Evolutionary conservation across 306 rosid genomes (phyloP), one percentile per base, ranked within the genome.

Genomic region (Purshia tridentata): DNA sequence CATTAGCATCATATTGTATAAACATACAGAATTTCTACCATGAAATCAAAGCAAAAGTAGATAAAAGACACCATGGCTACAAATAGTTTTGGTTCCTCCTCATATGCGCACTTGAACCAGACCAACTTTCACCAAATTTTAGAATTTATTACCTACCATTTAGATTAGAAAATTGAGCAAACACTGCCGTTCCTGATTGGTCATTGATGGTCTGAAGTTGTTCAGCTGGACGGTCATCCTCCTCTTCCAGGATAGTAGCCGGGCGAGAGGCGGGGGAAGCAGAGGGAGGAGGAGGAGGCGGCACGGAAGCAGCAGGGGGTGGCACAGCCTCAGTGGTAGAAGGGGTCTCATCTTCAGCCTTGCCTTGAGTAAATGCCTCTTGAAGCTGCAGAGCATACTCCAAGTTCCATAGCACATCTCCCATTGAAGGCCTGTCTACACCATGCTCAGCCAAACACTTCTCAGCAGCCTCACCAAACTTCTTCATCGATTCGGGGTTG

Each of bases 121-220:
- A 29, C 2, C 35, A 29, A 3, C 35, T 29, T 29, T 29, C 35
- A 29, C 40, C 35, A 57, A 48, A 13, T 67, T 70, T 68, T 68
- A 6, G 10, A 49, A 37, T 78, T 89, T 57, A 91, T 87, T 57
- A 91, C 85, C 97, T 83, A 39, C 97, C 97, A 64, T 83, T 86
- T 52, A 91, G 96, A 66, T 86, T 81, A 55, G 76, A 45, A 54
- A 91, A 91, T 68, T 89, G 90, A 6, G 91, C 86, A 72, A 91
- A 91, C 74, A 84, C 67, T 19, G 87, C 88, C 23, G 90, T 84
- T 72, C 96, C 89, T 6, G 97, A 91, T 78, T 91, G 91, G 40
- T 80, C 92, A 76, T 84, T 88, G 35, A 80, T 69, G 63, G 80
- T 57, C 20, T 53, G 79, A 10, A 44, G 79, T 64, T 76, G 49